These are phyloP conservation scores for Cardiospermum halicacabum DNA, from an alignment of 345 rosid genomes.

Conservation along the genomic window DNA sequence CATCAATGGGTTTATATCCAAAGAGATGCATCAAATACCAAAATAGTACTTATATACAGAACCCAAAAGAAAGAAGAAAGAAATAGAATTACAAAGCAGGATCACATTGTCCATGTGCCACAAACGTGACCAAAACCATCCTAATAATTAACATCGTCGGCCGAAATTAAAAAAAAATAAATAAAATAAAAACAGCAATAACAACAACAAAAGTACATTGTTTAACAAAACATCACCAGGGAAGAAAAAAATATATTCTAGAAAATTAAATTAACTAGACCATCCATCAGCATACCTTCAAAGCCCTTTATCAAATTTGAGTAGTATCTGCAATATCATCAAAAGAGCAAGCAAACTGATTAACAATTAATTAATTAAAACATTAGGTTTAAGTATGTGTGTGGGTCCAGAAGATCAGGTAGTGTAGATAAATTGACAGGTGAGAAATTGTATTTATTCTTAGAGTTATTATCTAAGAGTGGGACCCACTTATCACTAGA, in stretches of 20 bases:
- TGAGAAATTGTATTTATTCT: slow-evolving; percentile 21
- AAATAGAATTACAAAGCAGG: slow-evolving; percentile 19
- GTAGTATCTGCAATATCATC: slow-evolving; percentile 18
- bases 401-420: background rate
- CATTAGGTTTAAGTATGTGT: too few relatives aligned
- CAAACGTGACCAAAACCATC: slow-evolving; percentile 13
- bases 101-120: slow-evolving; percentile 17
- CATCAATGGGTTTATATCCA: background rate
- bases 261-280: slow-evolving; percentile 9
- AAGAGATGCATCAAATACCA: background rate
- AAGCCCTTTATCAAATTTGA: slow-evolving; percentile 18
- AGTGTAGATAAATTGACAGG: slow-evolving; percentile 15
- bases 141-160: slow-evolving; percentile 14
- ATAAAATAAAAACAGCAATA: too few relatives aligned
- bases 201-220: too few relatives aligned
- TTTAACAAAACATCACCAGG: slow-evolving; percentile 5
- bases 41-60: slow-evolving; percentile 1
- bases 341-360: background rate
- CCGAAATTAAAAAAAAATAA: background rate
- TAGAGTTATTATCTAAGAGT: slow-evolving; percentile 5
- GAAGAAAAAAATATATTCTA: slow-evolving; percentile 4
- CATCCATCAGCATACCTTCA: slow-evolving; percentile 12
- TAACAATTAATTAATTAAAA: background rate
- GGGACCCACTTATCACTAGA: slow-evolving; percentile 14
- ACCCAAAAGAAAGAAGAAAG: background rate